Conservation (phyloP, 148 eudicot species). For the Nepenthes gracilis region DNA sequence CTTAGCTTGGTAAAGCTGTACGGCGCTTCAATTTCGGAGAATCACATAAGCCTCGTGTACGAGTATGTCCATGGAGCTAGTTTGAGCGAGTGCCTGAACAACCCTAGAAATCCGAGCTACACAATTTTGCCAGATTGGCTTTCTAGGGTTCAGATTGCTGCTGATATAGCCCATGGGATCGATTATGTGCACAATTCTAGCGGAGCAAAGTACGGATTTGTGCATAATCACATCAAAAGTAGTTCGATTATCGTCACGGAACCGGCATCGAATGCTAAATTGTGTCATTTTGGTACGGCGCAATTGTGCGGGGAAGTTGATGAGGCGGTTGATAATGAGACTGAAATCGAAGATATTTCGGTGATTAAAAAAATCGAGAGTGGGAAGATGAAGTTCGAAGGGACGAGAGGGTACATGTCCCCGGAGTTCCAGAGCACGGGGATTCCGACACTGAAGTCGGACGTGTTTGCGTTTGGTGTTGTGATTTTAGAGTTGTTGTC, state of each 20-base stretch:
- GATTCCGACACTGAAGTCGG: constrained; percentile 51
- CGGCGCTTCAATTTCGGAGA: too few relatives aligned
- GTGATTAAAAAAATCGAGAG: too few relatives aligned
- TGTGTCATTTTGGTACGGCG: constrained; percentile 87
- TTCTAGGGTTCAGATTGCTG: constrained; percentile 47
- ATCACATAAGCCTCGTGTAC: too few relatives aligned
- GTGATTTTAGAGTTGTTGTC: constrained; percentile 70
- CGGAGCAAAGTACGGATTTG: constrained; percentile 41
- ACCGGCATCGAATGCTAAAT: constrained; percentile 31
- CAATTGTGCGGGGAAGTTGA: constrained; percentile 60
- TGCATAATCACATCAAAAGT: constrained; percentile 78
- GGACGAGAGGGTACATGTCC: constrained; percentile 93
- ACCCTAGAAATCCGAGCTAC: constrained; percentile 36
- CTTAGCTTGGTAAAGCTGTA: too few relatives aligned
- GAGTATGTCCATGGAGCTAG: too few relatives aligned
- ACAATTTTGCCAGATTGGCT: constrained; percentile 63
- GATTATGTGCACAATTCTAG: constrained; percentile 82
- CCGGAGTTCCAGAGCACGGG: constrained; percentile 71
- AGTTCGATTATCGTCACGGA: constrained; percentile 50
- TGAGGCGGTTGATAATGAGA: constrained; percentile 3
- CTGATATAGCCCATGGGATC: constrained; percentile 67
- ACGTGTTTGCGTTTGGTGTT: constrained; percentile 82
- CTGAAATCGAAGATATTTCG: neutral
- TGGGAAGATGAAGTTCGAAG: constrained; percentile 30
- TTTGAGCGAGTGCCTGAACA: too few relatives aligned